A percentile compares a stretch with the other conserved stretches of the same genome.
phyloP scores from a whole-genome alignment of 2,329 filamentous ascomycete species.

The Beauveria rudraprayagi region DNA sequence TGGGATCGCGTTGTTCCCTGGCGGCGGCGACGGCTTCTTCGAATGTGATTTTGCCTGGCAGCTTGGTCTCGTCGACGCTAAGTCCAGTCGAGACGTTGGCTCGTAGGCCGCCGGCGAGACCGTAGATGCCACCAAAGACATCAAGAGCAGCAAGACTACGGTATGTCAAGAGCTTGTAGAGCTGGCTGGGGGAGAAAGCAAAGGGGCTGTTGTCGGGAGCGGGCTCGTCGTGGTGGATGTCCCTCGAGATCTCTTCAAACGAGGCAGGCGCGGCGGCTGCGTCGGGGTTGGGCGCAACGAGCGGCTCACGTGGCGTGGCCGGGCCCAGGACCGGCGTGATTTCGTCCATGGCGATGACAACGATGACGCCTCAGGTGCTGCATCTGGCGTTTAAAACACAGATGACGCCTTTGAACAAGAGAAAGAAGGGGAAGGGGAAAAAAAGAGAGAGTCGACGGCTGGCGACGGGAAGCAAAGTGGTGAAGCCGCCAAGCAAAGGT shows the following conservation, averaged over 20 bases:
- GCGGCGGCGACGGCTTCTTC: slow-evolving; percentile 39
- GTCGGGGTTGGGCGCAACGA: not conserved
- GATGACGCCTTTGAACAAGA: not conserved
- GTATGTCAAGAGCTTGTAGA: slow-evolving; percentile 45
- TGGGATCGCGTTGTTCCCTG: slow-evolving; percentile 22
- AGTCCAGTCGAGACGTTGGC: slow-evolving; percentile 40
- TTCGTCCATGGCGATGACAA: slow-evolving; percentile 22
- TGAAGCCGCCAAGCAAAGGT: not conserved
- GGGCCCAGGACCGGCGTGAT: slow-evolving; percentile 17
- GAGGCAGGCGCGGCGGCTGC: not conserved
- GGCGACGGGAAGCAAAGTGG: not conserved
- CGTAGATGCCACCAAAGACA: slow-evolving; percentile 44
- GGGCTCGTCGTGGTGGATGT: slow-evolving; percentile 21
- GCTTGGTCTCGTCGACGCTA: slow-evolving; percentile 39
- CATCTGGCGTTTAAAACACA: slow-evolving; percentile 11
- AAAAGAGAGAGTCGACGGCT: not conserved
- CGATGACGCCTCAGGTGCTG: slow-evolving; percentile 12
- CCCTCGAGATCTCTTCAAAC: slow-evolving; percentile 12
- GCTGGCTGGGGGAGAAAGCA: slow-evolving; percentile 44
- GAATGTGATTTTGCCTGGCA: slow-evolving; percentile 38
- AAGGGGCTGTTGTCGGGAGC: slow-evolving; percentile 35
- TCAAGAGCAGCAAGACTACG: slow-evolving; percentile 40
- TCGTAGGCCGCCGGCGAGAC: slow-evolving; percentile 43
- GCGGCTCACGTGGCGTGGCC: slow-evolving; percentile 7
- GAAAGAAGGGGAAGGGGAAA: not conserved